phyloP scores from a whole-genome alignment of 2,329 filamentous ascomycete species.

The Plenodomus tracheiphilus region DNA sequence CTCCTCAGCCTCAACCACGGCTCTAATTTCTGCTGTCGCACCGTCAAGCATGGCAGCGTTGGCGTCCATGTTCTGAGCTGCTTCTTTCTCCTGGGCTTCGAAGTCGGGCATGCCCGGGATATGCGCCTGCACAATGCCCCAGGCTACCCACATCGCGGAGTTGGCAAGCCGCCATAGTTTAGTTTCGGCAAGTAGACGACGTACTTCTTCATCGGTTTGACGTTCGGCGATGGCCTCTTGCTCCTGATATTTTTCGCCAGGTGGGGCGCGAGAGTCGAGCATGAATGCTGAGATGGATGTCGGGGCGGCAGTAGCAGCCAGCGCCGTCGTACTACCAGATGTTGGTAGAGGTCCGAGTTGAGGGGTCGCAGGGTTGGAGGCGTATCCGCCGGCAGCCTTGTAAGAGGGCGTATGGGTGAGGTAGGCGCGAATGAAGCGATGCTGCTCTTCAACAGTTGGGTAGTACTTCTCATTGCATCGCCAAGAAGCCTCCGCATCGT shows the following conservation, averaged over 20 bases:
- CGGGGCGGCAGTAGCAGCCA: constrained; percentile 37
- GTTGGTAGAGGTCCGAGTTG: constrained; percentile 34
- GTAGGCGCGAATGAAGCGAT: constrained; percentile 83
- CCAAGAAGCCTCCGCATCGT: constrained; percentile 67
- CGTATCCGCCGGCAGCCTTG: constrained; percentile 58
- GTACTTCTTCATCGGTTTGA: constrained; percentile 67
- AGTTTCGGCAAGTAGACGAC: constrained; percentile 75
- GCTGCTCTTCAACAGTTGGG: constrained; percentile 78
- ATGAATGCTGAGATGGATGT: constrained; percentile 66
- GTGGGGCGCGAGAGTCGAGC: constrained; percentile 64
- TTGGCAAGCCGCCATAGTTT: constrained; percentile 85
- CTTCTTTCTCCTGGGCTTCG: constrained; percentile 27
- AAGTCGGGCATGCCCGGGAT: constrained; percentile 70
- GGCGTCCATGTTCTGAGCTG: constrained; percentile 11
- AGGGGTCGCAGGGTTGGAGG: constrained; percentile 48
- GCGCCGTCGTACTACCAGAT: constrained; percentile 38
- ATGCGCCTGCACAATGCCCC: constrained; percentile 95
- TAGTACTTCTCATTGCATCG: constrained; percentile 72
- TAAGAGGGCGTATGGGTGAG: constrained; percentile 77
- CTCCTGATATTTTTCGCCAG: constrained; percentile 38
- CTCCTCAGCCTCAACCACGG: constrained; percentile 19
- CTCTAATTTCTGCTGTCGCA: constrained; percentile 24
- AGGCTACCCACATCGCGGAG: constrained; percentile 88
- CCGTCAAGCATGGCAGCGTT: constrained; percentile 34
- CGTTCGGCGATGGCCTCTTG: constrained; percentile 58